Percentiles rank a stretch among this genome's conserved stretches.
phyloP scores from a whole-genome alignment of 2,329 filamentous ascomycete genomes.

The Parascedosporium putredinis region DNA sequence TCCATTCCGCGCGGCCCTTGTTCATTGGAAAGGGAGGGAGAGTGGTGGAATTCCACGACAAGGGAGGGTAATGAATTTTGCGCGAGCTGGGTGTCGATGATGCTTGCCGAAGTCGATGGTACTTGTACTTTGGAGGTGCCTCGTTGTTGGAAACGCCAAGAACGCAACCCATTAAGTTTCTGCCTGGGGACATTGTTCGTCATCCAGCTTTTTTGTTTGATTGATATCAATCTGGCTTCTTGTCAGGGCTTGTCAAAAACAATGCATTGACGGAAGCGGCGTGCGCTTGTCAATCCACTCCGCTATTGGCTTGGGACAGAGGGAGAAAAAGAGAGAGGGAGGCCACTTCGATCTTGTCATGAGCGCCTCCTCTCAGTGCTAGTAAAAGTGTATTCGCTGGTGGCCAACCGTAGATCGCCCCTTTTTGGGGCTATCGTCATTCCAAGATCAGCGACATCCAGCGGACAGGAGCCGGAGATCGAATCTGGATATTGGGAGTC shows the following conservation, averaged over 20 bases:
- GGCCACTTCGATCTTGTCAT: too few species aligned
- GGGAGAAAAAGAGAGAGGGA: too few species aligned
- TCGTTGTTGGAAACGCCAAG: too few species aligned
- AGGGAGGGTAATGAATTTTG: too few species aligned
- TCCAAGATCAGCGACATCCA: neutral
- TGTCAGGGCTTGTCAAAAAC: neutral
- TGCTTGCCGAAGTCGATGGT: neutral
- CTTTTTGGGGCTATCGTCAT: neutral
- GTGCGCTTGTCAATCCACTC: neutral
- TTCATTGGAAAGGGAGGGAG: neutral
- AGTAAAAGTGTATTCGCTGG: too few species aligned
- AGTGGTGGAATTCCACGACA: constrained; percentile 1
- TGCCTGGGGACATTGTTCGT: constrained; percentile 1
- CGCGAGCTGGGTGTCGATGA: too few species aligned
- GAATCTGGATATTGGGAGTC: neutral
- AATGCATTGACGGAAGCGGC: neutral
- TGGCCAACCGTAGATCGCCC: too few species aligned
- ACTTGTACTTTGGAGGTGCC: neutral
- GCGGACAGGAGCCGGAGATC: neutral
- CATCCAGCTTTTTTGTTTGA: neutral
- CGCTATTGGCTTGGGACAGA: neutral
- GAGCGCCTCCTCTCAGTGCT: too few species aligned
- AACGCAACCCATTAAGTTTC: too few species aligned
- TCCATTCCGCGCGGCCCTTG: neutral
- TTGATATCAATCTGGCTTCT: neutral